Evolutionary conservation across 805 yeast genomes (phyloP).

Genomic region (Candida golubevii): DNA sequence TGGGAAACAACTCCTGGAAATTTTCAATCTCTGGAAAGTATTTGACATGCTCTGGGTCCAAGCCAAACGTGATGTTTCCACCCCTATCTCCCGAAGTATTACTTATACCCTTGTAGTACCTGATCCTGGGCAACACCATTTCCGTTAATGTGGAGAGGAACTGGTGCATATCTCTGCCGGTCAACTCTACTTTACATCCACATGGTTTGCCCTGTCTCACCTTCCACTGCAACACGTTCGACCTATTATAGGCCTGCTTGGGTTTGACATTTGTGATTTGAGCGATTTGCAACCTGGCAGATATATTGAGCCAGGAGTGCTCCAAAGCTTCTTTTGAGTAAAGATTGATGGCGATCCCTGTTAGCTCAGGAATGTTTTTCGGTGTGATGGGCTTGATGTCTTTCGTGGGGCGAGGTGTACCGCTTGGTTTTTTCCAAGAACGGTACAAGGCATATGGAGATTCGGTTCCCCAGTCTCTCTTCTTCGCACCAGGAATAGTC

Average conservation of each 20-base stretch:
- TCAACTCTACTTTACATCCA: conserved; percentile 80
- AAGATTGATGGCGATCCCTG: conserved; percentile 67
- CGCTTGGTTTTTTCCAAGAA: conserved; percentile 69
- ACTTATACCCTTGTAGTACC: conserved; percentile 78
- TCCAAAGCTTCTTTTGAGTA: conserved; percentile 70
- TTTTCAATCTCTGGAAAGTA: conserved; percentile 92
- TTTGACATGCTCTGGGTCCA: conserved; percentile 70
- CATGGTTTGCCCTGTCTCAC: conserved; percentile 83
- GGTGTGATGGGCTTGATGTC: conserved; percentile 65
- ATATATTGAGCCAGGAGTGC: conserved; percentile 66
- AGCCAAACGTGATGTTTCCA: conserved; percentile 85
- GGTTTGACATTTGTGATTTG: conserved; percentile 94
- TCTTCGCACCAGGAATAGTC: conserved; percentile 58
- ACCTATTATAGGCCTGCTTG: conserved; percentile 61
- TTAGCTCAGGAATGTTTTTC: conserved; percentile 67
- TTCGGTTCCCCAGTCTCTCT: conserved; percentile 79
- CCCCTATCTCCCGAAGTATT: conserved; percentile 74
- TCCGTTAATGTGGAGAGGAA: conserved; percentile 84
- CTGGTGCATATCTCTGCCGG: conserved; percentile 80
- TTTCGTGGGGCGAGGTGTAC: conserved; percentile 69
- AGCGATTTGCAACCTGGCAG: conserved; percentile 76
- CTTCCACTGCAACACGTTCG: conserved; percentile 82
- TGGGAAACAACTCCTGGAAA: conserved; percentile 86
- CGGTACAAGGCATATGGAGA: conserved; percentile 89
- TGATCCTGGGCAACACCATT: conserved; percentile 86